phyloP scores from a whole-genome alignment of 78 protist species.

The Protostelium mycophagum region DNA sequence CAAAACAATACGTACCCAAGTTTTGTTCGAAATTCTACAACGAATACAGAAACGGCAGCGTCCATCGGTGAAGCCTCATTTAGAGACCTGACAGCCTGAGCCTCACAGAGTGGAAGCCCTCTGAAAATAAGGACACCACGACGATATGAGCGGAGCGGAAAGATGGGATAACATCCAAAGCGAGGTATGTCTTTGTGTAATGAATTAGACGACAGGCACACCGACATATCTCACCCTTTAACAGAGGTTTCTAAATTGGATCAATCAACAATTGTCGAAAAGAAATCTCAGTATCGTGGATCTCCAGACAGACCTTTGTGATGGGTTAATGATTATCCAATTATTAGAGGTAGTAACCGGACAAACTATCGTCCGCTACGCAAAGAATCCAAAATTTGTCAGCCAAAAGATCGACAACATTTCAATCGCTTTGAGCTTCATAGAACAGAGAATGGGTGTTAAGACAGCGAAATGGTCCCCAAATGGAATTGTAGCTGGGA shows the following conservation, averaged over 20 bases:
- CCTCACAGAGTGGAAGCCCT: too few species aligned
- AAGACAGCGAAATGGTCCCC: conserved; percentile 40
- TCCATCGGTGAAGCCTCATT: too few species aligned
- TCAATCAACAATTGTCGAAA: conserved; percentile 44
- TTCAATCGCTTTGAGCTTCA: conserved; percentile 28
- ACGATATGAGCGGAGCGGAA: neutral
- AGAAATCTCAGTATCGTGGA: conserved; percentile 30
- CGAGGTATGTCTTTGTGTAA: neutral
- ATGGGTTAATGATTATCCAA: conserved; percentile 53
- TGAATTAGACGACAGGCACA: neutral
- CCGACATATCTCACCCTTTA: neutral
- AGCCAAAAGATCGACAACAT: conserved; percentile 64
- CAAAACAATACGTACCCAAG: too few species aligned
- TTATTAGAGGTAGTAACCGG: conserved; percentile 57
- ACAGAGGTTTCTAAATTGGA: conserved; percentile 55
- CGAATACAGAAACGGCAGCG: too few species aligned
- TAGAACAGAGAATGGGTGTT: conserved; percentile 37
- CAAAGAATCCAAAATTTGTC: conserved; percentile 33
- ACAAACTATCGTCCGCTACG: conserved; percentile 41
- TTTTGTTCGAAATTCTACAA: too few species aligned
- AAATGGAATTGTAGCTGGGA: conserved; percentile 55
- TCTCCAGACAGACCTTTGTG: conserved; percentile 32
- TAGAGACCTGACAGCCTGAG: too few species aligned
- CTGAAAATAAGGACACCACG: too few species aligned
- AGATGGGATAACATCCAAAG: neutral